Evolutionary conservation across 2,329 filamentous ascomycete species (phyloP), one percentile per base, ranked within the genome.

Genomic region (Coniosporium tulheliwenetii): DNA sequence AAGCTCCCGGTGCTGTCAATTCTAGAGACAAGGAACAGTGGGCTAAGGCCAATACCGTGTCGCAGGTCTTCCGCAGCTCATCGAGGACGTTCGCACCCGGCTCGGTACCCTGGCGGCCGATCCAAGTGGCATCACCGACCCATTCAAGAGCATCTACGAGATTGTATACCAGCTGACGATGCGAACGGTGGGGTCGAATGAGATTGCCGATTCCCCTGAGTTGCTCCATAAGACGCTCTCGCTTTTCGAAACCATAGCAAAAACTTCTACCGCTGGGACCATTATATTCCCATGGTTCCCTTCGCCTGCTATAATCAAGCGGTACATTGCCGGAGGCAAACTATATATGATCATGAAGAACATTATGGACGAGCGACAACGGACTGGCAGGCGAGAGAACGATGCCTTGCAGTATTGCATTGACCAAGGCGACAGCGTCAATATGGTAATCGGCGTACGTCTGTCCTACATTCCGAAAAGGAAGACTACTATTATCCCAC

Each of bases 151-250:
- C 49, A 58, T 75, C 37, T 73, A 73, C 49, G 52, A 59, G 5
- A 57, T 72, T 41, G 61, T 76, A 1, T 77, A 69, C 52, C 62
- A 67, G 48, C 60, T 77, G n/a, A 76, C 70, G 3, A 73, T 75
- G 58, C 65, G 73, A 10, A 69, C 64, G 4, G 60, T 76, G 1
- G 72, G 69, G 5, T 63, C 63, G 39, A 58, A 65, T 30, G 73
- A 77, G 35, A 65, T 77, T 19, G 71, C 70, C 10, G 58, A 70
- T 2, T 57, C 70, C 39, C 59, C 61, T 0, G 46, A 45, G 5
- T 49, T 69, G 14, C 48, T 71, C 2, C 53, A 52, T n/a, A 54
- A 60, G 32, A 64, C 63, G 2, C 56, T 75, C 10, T 43, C 52
- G 10, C 53, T 63, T 9, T 75, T 68, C 44, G 63, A 69, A 41